Percentiles rank a stretch among this genome's conserved stretches.
Evolutionary conservation across 495 filamentous ascomycete species (phyloP).

Genomic region (Xylaria scruposa): DNA sequence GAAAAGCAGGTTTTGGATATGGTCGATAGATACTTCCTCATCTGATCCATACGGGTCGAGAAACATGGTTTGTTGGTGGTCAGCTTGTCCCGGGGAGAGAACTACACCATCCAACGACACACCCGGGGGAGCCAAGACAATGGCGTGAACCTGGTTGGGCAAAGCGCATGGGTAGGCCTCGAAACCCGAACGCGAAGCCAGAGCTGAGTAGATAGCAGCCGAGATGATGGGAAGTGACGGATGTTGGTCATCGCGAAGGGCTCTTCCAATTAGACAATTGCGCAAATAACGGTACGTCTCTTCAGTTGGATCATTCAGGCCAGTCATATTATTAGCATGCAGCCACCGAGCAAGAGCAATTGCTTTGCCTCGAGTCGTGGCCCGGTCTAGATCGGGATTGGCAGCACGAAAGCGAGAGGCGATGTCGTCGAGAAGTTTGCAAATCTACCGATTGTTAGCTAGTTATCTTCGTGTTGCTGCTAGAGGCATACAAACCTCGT

Average conservation of each 20-base stretch:
- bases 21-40: conserved; percentile 64
- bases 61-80: conserved; percentile 66
- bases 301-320: conserved; percentile 61
- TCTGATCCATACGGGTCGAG: conserved; percentile 81
- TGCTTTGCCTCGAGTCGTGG: conserved; percentile 70
- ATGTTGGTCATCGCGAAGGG: conserved; percentile 70
- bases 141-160: conserved; percentile 79
- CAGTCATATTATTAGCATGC: conserved; percentile 67
- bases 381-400: conserved; percentile 55
- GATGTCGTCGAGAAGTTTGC: conserved; percentile 66
- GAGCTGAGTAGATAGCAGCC: conserved; percentile 58
- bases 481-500: conserved; percentile 59
- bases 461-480: conserved; percentile 9
- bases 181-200: conserved; percentile 65
- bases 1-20: conserved; percentile 65
- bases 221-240: conserved; percentile 81
- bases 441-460: conserved; percentile 55
- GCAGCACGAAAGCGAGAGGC: conserved; percentile 57
- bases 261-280: conserved; percentile 84
- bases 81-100: conserved; percentile 32
- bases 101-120: conserved; percentile 66
- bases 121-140: conserved; percentile 65
- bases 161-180: conserved; percentile 76
- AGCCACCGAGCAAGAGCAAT: conserved; percentile 71
- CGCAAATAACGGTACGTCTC: conserved; percentile 75